Evolutionary conservation across 2,329 filamentous ascomycete species (phyloP).

Genomic region (Davidsoniella neocaledoniae): DNA sequence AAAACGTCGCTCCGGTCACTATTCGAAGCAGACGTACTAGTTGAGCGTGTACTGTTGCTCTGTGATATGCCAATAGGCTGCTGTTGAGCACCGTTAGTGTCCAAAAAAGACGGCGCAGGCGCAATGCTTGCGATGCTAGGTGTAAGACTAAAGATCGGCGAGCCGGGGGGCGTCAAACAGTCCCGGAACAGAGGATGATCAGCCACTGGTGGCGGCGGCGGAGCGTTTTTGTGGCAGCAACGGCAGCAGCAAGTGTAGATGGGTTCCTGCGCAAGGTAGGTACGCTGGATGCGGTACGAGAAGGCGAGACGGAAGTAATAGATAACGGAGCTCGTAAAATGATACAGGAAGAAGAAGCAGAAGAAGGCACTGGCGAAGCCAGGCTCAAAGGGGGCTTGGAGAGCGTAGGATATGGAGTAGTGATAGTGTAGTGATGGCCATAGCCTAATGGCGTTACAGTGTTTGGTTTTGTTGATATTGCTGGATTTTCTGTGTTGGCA

Average conservation of each 20-base stretch:
- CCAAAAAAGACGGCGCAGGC: no score
- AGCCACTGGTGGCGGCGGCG: constrained; percentile 6
- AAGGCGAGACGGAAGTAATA: background rate
- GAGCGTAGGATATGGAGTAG: background rate
- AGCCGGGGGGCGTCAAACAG: background rate
- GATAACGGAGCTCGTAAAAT: background rate
- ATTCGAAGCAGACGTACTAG: background rate
- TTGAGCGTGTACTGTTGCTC: constrained; percentile 7
- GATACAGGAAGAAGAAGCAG: background rate
- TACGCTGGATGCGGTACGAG: background rate
- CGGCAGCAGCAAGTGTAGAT: constrained; percentile 6
- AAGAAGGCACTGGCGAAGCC: background rate
- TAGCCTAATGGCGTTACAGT: no score
- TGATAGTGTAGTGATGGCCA: no score
- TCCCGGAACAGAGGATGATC: constrained; percentile 11
- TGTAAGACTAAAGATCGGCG: background rate
- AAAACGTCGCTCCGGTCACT: constrained; percentile 5
- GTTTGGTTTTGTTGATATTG: no score
- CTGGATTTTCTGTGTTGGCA: background rate
- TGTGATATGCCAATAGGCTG: constrained; percentile 1
- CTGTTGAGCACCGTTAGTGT: background rate
- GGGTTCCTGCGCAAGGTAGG: background rate
- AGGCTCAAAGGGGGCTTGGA: background rate
- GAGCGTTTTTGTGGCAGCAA: constrained; percentile 3
- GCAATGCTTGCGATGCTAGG: no score